Conservation (phyloP, 805 yeast species). For the Tetrapisispora iriomotensis region DNA sequence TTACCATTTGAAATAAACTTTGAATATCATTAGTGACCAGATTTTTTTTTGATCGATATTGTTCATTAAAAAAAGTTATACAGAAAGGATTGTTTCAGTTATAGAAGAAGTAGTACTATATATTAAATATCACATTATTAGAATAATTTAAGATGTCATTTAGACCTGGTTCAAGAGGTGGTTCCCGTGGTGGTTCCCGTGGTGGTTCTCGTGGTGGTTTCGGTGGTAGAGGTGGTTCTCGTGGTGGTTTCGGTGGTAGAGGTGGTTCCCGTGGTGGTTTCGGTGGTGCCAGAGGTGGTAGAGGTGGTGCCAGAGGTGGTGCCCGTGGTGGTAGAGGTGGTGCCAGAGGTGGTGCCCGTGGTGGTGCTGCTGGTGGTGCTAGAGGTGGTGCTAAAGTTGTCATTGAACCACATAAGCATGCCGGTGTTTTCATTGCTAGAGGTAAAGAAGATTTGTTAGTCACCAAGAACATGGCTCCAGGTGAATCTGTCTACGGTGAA, state of each 20-base stretch:
- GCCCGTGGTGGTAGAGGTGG: conserved; percentile 44
- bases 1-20: too few relatives aligned
- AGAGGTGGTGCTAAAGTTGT: conserved; percentile 91
- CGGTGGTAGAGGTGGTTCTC: conserved; percentile 38
- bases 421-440: conserved; percentile 98
- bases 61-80: too few relatives aligned
- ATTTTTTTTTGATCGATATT: too few relatives aligned
- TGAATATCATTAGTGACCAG: too few relatives aligned
- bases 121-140: conserved; percentile 5
- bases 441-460: conserved; percentile 98
- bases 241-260: conserved; percentile 50
- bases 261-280: conserved; percentile 37
- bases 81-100: too few relatives aligned
- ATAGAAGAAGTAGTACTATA: too few relatives aligned
- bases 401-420: conserved; percentile 97
- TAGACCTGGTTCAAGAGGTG: conserved; percentile 60
- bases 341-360: conserved; percentile 50
- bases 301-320: conserved; percentile 41
- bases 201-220: conserved; percentile 44
- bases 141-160: conserved; percentile 50
- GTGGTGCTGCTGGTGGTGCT: conserved; percentile 76
- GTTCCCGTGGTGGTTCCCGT: conserved; percentile 41
- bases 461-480: conserved; percentile 95
- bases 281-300: conserved; percentile 41
- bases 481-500: conserved; percentile 98